Conservation (phyloP, 768 basidiomycete species). For the Pisolithus sp. region DNA sequence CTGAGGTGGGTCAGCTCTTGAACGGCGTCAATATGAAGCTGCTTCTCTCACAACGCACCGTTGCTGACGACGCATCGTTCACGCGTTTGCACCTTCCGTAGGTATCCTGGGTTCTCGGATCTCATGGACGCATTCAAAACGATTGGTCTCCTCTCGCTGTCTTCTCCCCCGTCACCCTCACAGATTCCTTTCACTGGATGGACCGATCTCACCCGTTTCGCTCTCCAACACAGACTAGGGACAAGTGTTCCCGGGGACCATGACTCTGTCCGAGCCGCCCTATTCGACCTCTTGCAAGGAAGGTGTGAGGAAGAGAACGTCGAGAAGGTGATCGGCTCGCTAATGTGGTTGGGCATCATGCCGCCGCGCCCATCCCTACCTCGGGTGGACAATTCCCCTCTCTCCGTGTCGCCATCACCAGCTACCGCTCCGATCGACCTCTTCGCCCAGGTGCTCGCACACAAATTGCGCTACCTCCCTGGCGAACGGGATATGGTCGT, state of each 20-base stretch:
- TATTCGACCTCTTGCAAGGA: conserved; percentile 17
- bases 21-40: not conserved
- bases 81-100: conserved; percentile 19
- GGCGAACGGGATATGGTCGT: conserved; percentile 84
- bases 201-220: conserved; percentile 33
- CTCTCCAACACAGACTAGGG: conserved; percentile 25
- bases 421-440: conserved; percentile 59
- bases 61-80: not conserved
- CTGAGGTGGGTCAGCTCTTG: conserved; percentile 46
- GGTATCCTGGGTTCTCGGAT: conserved; percentile 78
- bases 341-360: conserved; percentile 35
- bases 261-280: conserved; percentile 29
- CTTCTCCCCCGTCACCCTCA: conserved; percentile 5
- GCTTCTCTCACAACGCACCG: not conserved
- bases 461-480: conserved; percentile 61
- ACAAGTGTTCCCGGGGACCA: conserved; percentile 23
- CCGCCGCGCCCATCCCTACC: conserved; percentile 3
- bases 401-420: conserved; percentile 30
- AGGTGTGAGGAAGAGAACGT: not conserved
- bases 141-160: conserved; percentile 59
- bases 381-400: conserved; percentile 27
- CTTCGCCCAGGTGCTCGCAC: conserved; percentile 64
- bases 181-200: conserved; percentile 16
- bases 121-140: conserved; percentile 67
- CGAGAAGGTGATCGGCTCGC: conserved; percentile 32